phyloP scores from a whole-genome alignment of 768 basidiomycete genomes.

The Trametes cingulata region DNA sequence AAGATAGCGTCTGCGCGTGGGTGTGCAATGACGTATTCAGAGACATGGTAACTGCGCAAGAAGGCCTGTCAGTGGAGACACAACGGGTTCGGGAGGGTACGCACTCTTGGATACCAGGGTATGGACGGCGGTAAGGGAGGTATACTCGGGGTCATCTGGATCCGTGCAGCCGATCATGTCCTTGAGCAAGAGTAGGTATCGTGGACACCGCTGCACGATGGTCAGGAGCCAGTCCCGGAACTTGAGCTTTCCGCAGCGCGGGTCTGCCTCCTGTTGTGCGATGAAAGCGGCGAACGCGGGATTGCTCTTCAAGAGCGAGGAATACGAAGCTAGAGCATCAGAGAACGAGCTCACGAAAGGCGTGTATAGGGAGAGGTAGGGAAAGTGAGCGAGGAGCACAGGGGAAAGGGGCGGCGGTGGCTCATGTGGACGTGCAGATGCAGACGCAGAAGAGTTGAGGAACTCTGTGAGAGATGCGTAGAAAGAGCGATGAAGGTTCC shows the following conservation, averaged over 20 bases:
- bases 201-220: slow-evolving; percentile 84
- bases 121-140: slow-evolving; percentile 58
- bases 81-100: slow-evolving; percentile 17
- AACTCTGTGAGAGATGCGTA: slow-evolving; percentile 58
- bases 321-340: slow-evolving; percentile 58
- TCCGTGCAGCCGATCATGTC: slow-evolving; percentile 74
- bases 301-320: slow-evolving; percentile 55
- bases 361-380: slow-evolving; percentile 84
- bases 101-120: slow-evolving; percentile 75
- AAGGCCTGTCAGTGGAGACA: background rate
- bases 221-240: slow-evolving; percentile 85
- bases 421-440: slow-evolving; percentile 21
- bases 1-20: slow-evolving; percentile 72
- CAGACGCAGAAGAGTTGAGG: slow-evolving; percentile 35
- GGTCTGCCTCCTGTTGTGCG: slow-evolving; percentile 62
- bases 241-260: slow-evolving; percentile 70
- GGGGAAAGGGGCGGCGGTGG: slow-evolving; percentile 51
- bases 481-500: slow-evolving; percentile 83
- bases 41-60: slow-evolving; percentile 63
- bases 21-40: slow-evolving; percentile 78
- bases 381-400: slow-evolving; percentile 77
- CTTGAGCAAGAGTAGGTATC: slow-evolving; percentile 81
- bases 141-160: slow-evolving; percentile 65
- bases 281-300: slow-evolving; percentile 65
- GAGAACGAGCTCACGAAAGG: slow-evolving; percentile 84